Evolutionary conservation across 257 asterid species (phyloP).

Genomic region (Nyctanthes arbortristis): DNA sequence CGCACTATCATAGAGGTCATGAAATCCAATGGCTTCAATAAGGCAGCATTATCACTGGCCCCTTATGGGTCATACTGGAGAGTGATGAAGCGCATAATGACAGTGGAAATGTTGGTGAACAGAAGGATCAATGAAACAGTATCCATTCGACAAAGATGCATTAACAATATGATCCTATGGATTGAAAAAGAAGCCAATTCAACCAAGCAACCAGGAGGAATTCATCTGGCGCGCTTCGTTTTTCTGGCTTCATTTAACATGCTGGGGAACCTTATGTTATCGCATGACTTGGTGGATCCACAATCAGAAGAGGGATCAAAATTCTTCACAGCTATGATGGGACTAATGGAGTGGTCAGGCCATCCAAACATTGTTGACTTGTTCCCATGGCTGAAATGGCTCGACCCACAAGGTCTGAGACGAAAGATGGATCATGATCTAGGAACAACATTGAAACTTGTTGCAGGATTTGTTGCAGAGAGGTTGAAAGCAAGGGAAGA

Average conservation of each 20-base stretch:
- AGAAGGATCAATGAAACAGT: constrained; percentile 43
- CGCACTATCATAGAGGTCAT: constrained; percentile 50
- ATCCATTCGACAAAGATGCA: constrained; percentile 41
- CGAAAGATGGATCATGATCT: constrained; percentile 39
- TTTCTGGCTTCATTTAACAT: constrained; percentile 58
- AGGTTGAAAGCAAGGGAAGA: constrained; percentile 29
- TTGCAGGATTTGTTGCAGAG: constrained; percentile 36
- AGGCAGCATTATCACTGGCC: constrained; percentile 50
- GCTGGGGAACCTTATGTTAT: constrained; percentile 58
- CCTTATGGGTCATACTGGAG: constrained; percentile 75
- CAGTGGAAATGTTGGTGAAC: constrained; percentile 46
- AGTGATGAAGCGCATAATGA: constrained; percentile 50
- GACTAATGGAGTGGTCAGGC: constrained; percentile 56
- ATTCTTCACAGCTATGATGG: constrained; percentile 49
- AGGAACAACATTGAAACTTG: constrained; percentile 41
- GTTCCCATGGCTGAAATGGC: constrained; percentile 47
- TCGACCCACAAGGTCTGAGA: constrained; percentile 59
- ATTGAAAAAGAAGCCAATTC: constrained; percentile 25
- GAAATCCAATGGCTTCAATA: constrained; percentile 33
- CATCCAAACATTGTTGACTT: constrained; percentile 48
- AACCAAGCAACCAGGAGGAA: background rate
- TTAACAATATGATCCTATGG: constrained; percentile 49
- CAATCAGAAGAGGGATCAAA: constrained; percentile 43
- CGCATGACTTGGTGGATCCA: constrained; percentile 48
- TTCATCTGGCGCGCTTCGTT: constrained; percentile 52